Evolutionary conservation across 352 stramenopile species (phyloP), one percentile per base, ranked within the genome.

Genomic region (Pythium aquatile): DNA sequence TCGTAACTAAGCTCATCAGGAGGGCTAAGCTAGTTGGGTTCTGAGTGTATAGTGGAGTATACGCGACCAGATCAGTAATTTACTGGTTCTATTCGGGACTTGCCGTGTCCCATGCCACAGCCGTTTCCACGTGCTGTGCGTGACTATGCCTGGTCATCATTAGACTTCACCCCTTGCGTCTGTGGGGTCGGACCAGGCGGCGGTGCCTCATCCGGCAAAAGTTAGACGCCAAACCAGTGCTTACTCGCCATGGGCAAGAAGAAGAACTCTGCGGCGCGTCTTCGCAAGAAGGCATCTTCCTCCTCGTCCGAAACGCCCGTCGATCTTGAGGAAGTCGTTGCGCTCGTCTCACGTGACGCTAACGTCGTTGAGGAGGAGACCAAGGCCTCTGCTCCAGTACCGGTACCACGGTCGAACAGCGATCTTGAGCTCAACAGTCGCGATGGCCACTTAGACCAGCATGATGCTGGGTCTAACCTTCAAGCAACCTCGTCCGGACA

Each of bases 181-280:
- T 24, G 32, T 24, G 20, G 20, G 37, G 37, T 47, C 39, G 39
- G 39, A 47, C 39, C 39, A 24, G 13, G 4, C 39, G 39, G 14
- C 39, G 39, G 6, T 5, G 3, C 2, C 14, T 47, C 39, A 47
- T 47, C 39, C 17, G 3, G 39, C 39, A 47, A 47, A 24, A 20
- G 39, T 58, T 53, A 49, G 57, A 63, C 57, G 33, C 26, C 10
- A 5, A 2, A 46, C 30, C 5, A 35, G 32, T 35, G 20, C n/a
- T 26, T 30, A 53, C 47, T 53, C 47, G 24, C 51, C 28, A 67
- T 67, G 61, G 61, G 20, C 20, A 67, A 67, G 61, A 67, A 67
- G 53, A 57, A 56, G 39, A 20, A 17, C 14, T 59, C 60, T 3
- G 53, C 53, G 4, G 26, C 61, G 24, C 52, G 53, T 2, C 55